phyloP scores from a whole-genome alignment of 2,329 filamentous ascomycete genomes.

The Clonostachys chloroleuca region DNA sequence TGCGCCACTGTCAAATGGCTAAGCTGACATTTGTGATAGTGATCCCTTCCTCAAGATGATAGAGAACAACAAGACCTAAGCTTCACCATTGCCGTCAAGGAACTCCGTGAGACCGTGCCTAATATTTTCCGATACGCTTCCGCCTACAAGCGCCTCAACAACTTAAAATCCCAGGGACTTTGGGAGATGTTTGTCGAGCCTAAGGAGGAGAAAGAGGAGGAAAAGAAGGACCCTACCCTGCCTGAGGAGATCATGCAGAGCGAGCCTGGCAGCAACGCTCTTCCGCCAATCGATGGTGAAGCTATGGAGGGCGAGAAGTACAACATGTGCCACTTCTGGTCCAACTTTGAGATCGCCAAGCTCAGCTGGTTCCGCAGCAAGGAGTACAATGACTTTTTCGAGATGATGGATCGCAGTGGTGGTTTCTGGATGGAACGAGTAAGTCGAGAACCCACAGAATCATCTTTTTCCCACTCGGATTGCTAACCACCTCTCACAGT shows the following conservation, averaged over 20 bases:
- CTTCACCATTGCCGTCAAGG: slow-evolving; percentile 98
- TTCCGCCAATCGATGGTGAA: slow-evolving; percentile 84
- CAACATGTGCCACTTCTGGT: slow-evolving; percentile 99
- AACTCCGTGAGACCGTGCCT: slow-evolving; percentile 93
- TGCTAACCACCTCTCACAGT: slow-evolving; percentile 48
- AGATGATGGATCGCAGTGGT: slow-evolving; percentile 97
- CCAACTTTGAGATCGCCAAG: slow-evolving; percentile 96
- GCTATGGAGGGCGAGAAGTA: slow-evolving; percentile 97
- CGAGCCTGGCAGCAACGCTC: slow-evolving; percentile 64
- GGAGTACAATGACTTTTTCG: slow-evolving; percentile 95
- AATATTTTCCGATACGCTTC: slow-evolving; percentile 99
- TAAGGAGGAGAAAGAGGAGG: slow-evolving; percentile 57
- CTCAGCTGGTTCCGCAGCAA: slow-evolving; percentile 96
- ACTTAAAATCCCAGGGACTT: slow-evolving; percentile 82
- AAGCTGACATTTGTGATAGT: slow-evolving; percentile 33
- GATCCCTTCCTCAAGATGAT: slow-evolving; percentile 97
- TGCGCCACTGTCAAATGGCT: background rate
- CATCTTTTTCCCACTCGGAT: background rate
- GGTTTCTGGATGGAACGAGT: slow-evolving; percentile 99
- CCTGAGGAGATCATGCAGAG: slow-evolving; percentile 78
- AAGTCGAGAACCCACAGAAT: slow-evolving; percentile 19
- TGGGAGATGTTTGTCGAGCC: slow-evolving; percentile 99
- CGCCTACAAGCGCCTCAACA: slow-evolving; percentile 91
- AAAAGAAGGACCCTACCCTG: slow-evolving; percentile 55
- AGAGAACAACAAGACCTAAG: slow-evolving; percentile 95